Percentiles rank a stretch among this genome's conserved stretches.
phyloP scores from a whole-genome alignment of 2,329 filamentous ascomycete genomes.

The Acrocalymma vagum region DNA sequence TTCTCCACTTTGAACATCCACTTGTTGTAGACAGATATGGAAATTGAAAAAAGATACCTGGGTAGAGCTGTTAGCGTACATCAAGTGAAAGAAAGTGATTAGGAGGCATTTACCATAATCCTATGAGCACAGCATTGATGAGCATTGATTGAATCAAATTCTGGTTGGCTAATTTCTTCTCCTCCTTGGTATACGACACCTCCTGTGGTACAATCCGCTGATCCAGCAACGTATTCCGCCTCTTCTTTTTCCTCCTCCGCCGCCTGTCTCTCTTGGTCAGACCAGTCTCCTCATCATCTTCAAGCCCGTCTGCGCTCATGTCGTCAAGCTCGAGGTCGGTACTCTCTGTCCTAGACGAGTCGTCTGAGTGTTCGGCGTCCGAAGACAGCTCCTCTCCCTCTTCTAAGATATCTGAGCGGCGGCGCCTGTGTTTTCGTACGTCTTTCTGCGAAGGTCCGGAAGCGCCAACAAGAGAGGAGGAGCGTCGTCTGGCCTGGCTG shows the following conservation, averaged over 20 bases:
- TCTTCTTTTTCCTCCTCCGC: constrained; percentile 71
- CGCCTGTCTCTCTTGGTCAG: constrained; percentile 77
- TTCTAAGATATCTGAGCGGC: constrained; percentile 42
- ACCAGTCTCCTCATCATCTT: constrained; percentile 90
- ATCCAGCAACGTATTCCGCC: constrained; percentile 75
- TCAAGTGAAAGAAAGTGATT: background rate
- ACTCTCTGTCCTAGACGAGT: constrained; percentile 46
- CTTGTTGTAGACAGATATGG: constrained; percentile 87
- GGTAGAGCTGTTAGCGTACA: constrained; percentile 21
- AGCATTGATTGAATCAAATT: constrained; percentile 73
- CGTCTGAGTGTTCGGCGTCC: constrained; percentile 37
- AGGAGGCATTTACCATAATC: constrained; percentile 71
- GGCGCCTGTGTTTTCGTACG: constrained; percentile 36
- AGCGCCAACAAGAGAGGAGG: constrained; percentile 43
- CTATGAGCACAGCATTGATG: constrained; percentile 83
- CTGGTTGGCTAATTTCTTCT: constrained; percentile 79
- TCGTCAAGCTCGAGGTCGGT: constrained; percentile 66
- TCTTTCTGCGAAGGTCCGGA: constrained; percentile 28
- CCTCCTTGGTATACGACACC: constrained; percentile 70
- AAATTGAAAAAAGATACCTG: constrained; percentile 83
- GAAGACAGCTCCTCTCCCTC: constrained; percentile 41
- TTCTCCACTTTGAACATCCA: constrained; percentile 88
- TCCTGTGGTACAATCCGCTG: constrained; percentile 66
- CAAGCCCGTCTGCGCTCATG: constrained; percentile 72
- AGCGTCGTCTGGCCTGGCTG: constrained; percentile 39